phyloP scores from a whole-genome alignment of 306 rosid genomes.

The Cicer pinnatifidum region DNA sequence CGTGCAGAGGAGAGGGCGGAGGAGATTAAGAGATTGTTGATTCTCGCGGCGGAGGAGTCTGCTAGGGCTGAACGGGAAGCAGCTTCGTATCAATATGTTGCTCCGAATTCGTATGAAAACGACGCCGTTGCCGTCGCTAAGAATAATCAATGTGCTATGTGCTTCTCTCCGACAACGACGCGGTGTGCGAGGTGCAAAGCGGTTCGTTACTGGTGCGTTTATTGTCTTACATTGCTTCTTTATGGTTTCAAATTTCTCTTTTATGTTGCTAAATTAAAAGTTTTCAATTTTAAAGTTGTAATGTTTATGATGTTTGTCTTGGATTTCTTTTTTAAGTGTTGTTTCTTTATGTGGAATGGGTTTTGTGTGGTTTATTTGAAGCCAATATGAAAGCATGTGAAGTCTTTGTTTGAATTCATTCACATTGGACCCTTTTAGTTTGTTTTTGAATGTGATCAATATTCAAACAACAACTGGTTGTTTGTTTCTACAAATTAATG shows the following conservation, averaged over 20 bases:
- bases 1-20: slow-evolving; percentile 64
- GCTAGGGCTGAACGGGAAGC: slow-evolving; percentile 77
- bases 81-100: slow-evolving; percentile 42
- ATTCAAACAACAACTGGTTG: background rate
- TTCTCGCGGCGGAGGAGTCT: slow-evolving; percentile 74
- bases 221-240: background rate
- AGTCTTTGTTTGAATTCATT: slow-evolving; percentile 11
- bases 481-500: background rate
- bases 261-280: slow-evolving; percentile 4
- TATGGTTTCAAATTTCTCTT: background rate
- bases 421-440: background rate
- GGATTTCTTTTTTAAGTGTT: slow-evolving; percentile 6
- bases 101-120: slow-evolving; percentile 32
- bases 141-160: slow-evolving; percentile 64
- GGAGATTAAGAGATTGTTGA: slow-evolving; percentile 72
- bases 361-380: slow-evolving; percentile 15
- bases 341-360: background rate
- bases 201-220: slow-evolving; percentile 76
- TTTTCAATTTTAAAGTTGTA: background rate
- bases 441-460: background rate
- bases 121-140: slow-evolving; percentile 19
- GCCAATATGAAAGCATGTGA: background rate
- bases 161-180: slow-evolving; percentile 71
- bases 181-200: slow-evolving; percentile 81
- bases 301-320: background rate